phyloP scores from a whole-genome alignment of 2,329 filamentous ascomycete genomes.

The Ophiostoma ips region DNA sequence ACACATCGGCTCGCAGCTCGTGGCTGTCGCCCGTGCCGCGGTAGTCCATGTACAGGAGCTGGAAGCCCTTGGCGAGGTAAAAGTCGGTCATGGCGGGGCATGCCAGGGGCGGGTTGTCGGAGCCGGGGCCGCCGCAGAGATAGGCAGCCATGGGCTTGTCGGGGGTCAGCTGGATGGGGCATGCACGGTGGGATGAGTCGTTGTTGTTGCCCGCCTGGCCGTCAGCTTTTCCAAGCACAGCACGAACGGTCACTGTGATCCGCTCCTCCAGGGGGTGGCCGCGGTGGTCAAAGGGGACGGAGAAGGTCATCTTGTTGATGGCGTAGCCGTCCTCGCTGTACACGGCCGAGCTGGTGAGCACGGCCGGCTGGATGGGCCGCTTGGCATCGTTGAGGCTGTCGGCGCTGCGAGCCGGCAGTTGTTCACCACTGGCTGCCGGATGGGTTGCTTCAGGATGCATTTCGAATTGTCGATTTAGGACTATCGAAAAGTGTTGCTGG shows the following conservation, averaged over 20 bases:
- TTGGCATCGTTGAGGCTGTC: not conserved
- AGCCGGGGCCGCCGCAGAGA: slow-evolving; percentile 56
- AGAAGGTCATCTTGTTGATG: no score
- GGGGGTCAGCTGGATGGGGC: not conserved
- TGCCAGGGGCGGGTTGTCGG: slow-evolving; percentile 23
- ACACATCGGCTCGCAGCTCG: slow-evolving; percentile 42
- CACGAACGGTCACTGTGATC: no score
- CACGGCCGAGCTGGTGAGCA: not conserved
- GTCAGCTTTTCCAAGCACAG: not conserved
- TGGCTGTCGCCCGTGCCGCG: slow-evolving; percentile 56
- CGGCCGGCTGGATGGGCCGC: not conserved
- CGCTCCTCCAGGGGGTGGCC: no score
- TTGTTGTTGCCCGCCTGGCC: not conserved
- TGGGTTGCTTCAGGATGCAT: no score
- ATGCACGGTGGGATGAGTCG: not conserved
- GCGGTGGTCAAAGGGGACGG: no score
- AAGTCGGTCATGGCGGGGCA: slow-evolving; percentile 33
- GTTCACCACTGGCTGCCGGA: not conserved
- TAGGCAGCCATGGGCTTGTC: slow-evolving; percentile 30
- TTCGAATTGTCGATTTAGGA: no score
- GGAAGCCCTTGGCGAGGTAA: slow-evolving; percentile 53
- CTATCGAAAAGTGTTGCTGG: no score
- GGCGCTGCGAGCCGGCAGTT: not conserved
- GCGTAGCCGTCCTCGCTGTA: not conserved
- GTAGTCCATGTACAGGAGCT: slow-evolving; percentile 56